Evolutionary conservation across 75 land plant genomes (phyloP).

Genomic region (Picea glauca): DNA sequence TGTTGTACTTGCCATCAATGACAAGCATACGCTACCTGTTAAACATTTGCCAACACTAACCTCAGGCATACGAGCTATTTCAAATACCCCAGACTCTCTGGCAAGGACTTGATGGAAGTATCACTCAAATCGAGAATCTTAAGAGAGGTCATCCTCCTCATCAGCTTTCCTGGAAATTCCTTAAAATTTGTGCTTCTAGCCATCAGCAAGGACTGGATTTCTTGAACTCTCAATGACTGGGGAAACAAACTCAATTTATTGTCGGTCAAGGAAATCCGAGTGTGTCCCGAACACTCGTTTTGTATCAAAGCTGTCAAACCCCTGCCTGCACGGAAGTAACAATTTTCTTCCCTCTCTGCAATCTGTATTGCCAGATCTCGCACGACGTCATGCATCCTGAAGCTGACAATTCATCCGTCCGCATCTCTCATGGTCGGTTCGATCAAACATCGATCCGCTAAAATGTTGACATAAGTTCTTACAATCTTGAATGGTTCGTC

Average conservation of each 20-base stretch:
- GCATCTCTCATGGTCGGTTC: not conserved
- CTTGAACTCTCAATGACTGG: not conserved
- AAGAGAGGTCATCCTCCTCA: not conserved
- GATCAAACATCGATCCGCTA: not conserved
- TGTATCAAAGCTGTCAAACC: not conserved
- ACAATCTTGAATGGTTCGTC: not conserved
- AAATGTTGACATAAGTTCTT: not conserved
- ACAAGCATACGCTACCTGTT: too few relatives aligned
- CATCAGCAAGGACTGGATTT: not conserved
- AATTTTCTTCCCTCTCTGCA: not conserved
- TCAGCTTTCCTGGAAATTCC: not conserved
- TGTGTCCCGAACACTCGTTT: not conserved
- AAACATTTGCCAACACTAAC: too few relatives aligned
- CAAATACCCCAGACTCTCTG: not conserved
- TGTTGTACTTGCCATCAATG: too few relatives aligned
- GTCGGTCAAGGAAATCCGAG: not conserved
- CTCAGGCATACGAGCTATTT: not conserved
- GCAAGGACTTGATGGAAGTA: not conserved
- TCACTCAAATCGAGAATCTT: not conserved
- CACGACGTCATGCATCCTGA: not conserved
- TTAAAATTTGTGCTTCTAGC: not conserved
- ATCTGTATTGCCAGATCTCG: not conserved
- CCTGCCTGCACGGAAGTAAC: not conserved
- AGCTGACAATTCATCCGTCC: not conserved
- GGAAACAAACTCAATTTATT: not conserved